These are phyloP conservation scores for Chaetomium tenue DNA, from an alignment of 495 filamentous ascomycete species.

Conservation along the genomic window DNA sequence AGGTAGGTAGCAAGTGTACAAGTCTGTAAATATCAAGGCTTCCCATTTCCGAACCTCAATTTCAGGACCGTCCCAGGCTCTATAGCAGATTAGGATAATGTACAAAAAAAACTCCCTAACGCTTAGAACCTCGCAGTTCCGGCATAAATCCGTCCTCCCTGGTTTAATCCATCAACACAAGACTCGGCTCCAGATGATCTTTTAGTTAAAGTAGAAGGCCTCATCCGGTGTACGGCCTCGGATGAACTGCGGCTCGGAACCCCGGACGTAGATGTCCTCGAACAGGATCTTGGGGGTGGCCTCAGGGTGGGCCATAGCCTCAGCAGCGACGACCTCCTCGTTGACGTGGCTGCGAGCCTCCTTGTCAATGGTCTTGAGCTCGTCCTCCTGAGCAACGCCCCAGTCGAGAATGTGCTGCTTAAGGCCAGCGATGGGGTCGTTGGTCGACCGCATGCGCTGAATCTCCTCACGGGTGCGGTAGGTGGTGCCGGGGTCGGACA, in stretches of 20 bases:
- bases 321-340: slow-evolving; percentile 84
- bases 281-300: slow-evolving; percentile 73
- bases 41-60: slow-evolving; percentile 24
- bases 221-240: slow-evolving; percentile 88
- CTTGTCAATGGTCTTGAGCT: slow-evolving; percentile 94
- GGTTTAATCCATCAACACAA: slow-evolving; percentile 1
- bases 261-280: slow-evolving; percentile 96
- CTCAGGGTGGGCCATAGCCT: slow-evolving; percentile 80
- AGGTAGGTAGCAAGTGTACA: neutral
- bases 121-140: slow-evolving; percentile 17
- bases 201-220: slow-evolving; percentile 71
- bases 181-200: neutral
- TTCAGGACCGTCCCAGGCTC: slow-evolving; percentile 27
- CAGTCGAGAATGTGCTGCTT: slow-evolving; percentile 98
- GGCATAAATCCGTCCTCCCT: slow-evolving; percentile 7
- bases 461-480: slow-evolving; percentile 99
- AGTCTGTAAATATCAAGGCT: slow-evolving; percentile 10
- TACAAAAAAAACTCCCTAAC: slow-evolving; percentile 24
- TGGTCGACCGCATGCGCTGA: slow-evolving; percentile 96
- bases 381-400: slow-evolving; percentile 88
- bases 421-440: slow-evolving; percentile 96
- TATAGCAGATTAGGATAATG: slow-evolving; percentile 31
- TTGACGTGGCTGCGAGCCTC: slow-evolving; percentile 79
- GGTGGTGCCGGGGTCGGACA: slow-evolving; percentile 98
- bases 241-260: slow-evolving; percentile 86